phyloP scores from a whole-genome alignment of 1,139 yeast species.

The Hansenula sp. region DNA sequence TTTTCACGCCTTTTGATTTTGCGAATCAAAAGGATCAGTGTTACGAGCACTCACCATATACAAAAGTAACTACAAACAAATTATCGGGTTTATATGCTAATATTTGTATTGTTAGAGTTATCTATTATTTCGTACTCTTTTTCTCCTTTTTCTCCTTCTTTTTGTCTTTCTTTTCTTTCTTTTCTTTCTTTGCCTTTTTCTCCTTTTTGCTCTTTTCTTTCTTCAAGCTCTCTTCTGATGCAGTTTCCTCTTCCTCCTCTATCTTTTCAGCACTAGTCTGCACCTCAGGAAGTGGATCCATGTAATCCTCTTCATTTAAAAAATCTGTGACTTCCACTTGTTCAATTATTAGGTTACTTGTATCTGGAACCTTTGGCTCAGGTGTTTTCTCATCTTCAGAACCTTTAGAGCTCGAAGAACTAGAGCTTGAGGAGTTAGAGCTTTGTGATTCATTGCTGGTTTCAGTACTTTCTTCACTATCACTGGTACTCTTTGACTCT shows the following conservation, averaged over 20 bases:
- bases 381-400: background rate
- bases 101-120: too few relatives aligned
- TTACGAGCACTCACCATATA: too few relatives aligned
- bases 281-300: constrained; percentile 4
- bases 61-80: too few relatives aligned
- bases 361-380: background rate
- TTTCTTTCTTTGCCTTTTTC: background rate
- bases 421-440: background rate
- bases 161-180: constrained; percentile 12
- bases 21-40: too few relatives aligned
- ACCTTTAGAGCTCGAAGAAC: background rate
- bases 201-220: constrained; percentile 5
- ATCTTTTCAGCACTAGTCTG: background rate
- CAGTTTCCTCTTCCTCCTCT: constrained; percentile 5
- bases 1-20: too few relatives aligned
- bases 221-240: constrained; percentile 7
- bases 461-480: background rate
- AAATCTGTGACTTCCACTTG: constrained; percentile 39
- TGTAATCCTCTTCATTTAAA: constrained; percentile 19
- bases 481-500: too few relatives aligned
- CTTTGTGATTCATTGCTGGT: constrained; percentile 2
- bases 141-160: constrained; percentile 12
- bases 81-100: too few relatives aligned
- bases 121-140: too few relatives aligned
- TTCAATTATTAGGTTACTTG: constrained; percentile 32